Conservation (phyloP, 108 stramenopile species). For the Bacterosira constricta region DNA sequence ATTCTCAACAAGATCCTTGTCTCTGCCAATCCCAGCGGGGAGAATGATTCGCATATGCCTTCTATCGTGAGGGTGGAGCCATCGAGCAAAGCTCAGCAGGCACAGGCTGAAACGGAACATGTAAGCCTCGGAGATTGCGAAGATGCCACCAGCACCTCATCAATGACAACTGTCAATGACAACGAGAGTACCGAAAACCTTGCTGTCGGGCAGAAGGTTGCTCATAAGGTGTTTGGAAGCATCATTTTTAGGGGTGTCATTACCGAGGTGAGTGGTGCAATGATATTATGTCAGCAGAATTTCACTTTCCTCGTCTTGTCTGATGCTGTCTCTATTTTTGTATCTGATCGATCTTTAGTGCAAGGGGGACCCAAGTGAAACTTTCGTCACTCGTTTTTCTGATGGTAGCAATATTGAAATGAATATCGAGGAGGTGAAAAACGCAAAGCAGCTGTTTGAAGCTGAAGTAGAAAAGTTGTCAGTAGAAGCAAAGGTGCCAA, state of each 20-base stretch:
- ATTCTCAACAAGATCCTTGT: conserved; percentile 42
- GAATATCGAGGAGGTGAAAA: conserved; percentile 18
- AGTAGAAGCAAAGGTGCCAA: not conserved
- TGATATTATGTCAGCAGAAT: not conserved
- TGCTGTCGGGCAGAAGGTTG: not conserved
- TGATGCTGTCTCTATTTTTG: too few species aligned
- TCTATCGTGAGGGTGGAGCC: conserved; percentile 7
- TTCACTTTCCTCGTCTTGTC: not conserved
- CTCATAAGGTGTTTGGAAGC: not conserved
- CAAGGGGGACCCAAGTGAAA: conserved; percentile 18
- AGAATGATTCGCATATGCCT: not conserved
- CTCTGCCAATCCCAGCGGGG: not conserved
- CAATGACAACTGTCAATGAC: not conserved
- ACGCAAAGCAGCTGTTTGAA: conserved; percentile 20
- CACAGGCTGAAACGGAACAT: not conserved
- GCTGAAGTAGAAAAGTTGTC: not conserved
- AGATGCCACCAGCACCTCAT: not conserved
- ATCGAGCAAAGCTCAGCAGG: not conserved
- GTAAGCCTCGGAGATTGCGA: not conserved
- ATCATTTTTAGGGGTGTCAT: not conserved
- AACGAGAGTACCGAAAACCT: not conserved
- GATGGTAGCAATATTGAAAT: conserved; percentile 22
- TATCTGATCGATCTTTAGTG: conserved; percentile 13
- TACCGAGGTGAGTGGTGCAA: not conserved
- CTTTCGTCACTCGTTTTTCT: conserved; percentile 11